Conservation (phyloP, 1,284 basidiomycete genomes). For the Marasmius fiardii region DNA sequence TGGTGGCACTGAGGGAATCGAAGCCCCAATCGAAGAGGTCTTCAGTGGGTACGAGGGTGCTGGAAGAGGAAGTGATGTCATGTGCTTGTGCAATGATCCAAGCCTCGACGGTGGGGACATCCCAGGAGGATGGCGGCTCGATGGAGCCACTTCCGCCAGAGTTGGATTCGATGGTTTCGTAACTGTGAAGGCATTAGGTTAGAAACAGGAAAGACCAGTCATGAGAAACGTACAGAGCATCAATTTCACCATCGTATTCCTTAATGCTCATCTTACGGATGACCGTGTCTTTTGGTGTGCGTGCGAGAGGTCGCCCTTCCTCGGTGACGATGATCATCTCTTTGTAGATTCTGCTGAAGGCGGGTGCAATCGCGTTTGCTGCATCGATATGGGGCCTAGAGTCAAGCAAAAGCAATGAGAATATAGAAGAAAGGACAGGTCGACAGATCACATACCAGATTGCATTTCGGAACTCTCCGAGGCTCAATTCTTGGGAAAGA, state of each 20-base stretch:
- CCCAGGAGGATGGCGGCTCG: slow-evolving; percentile 10
- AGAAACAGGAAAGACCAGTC: not conserved
- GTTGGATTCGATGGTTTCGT: slow-evolving; percentile 11
- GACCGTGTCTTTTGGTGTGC: slow-evolving; percentile 17
- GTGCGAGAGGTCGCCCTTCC: slow-evolving; percentile 13
- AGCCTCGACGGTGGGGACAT: not conserved
- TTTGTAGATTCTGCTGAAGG: slow-evolving; percentile 9
- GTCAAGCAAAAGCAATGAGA: not conserved
- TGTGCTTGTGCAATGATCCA: slow-evolving; percentile 7
- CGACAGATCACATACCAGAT: slow-evolving; percentile 1
- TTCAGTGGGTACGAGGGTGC: not conserved
- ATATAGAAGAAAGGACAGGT: not conserved
- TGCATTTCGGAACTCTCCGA: slow-evolving; percentile 4
- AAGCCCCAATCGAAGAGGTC: not conserved
- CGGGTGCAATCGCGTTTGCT: slow-evolving; percentile 6
- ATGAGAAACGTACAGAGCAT: slow-evolving; percentile 15
- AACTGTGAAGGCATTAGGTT: not conserved
- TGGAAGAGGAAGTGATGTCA: not conserved
- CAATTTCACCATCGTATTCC: slow-evolving; percentile 16
- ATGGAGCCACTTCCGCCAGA: not conserved
- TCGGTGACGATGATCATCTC: slow-evolving; percentile 12
- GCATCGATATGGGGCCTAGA: slow-evolving; percentile 7
- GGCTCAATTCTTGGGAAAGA: not conserved
- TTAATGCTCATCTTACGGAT: slow-evolving; percentile 11
- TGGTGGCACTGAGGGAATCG: slow-evolving; percentile 4